These are phyloP conservation scores for Cyclospora cayetanensis DNA, from an alignment of 169 alveolate species.

Conservation along the genomic window DNA sequence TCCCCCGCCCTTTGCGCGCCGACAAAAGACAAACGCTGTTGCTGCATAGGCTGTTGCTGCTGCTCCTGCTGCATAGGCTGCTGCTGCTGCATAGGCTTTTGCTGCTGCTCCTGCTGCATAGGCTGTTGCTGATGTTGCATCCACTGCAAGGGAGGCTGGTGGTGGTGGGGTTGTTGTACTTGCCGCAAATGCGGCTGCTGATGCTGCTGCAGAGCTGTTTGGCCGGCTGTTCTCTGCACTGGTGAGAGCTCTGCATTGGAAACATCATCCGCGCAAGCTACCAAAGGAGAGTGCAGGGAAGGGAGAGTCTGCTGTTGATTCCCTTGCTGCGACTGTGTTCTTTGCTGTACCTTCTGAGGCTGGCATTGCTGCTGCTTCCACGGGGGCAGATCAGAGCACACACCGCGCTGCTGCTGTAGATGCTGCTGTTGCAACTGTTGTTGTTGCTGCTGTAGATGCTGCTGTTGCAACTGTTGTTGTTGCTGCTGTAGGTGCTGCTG, in stretches of 20 bases:
- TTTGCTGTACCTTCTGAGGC: not conserved
- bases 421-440: not conserved
- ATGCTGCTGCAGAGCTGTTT: not conserved
- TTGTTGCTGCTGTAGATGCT: not conserved
- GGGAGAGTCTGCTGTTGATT: too few species aligned
- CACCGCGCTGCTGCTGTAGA: not conserved
- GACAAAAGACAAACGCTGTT: not conserved
- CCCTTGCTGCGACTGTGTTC: too few species aligned
- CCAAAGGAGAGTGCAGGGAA: not conserved
- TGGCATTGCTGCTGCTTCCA: not conserved
- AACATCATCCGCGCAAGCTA: not conserved
- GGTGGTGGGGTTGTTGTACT: not conserved
- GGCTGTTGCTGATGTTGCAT: conserved; percentile 16
- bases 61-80: not conserved
- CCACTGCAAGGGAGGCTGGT: not conserved
- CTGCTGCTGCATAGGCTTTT: not conserved
- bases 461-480: not conserved
- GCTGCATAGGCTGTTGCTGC: conserved; percentile 13
- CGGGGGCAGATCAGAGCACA: not conserved
- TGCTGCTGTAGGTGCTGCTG: conserved; percentile 2
- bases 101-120: conserved; percentile 14
- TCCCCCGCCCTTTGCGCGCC: not conserved
- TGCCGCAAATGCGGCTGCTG: not conserved
- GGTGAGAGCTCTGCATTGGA: not conserved
- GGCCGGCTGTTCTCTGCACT: not conserved